These are phyloP conservation scores for Coriolopsis trogii DNA, from an alignment of 1,284 basidiomycete genomes.

Conservation along the genomic window DNA sequence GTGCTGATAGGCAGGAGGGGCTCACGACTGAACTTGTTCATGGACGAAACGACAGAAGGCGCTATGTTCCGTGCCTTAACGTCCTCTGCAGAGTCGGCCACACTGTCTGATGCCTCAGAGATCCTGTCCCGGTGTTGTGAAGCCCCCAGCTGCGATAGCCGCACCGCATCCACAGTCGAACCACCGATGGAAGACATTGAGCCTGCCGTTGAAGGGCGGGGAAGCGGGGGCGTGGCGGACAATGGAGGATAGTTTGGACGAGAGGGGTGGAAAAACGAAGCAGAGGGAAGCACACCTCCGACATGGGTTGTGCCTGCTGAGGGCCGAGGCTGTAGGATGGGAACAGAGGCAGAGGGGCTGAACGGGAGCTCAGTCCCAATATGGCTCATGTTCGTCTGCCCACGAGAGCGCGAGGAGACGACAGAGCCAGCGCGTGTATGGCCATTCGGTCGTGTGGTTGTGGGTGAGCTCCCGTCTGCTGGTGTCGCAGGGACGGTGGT, in stretches of 20 bases:
- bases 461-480: constrained; percentile 22
- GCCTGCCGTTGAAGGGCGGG: constrained; percentile 39
- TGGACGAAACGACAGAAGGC: constrained; percentile 34
- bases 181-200: constrained; percentile 34
- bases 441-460: constrained; percentile 20
- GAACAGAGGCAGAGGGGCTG: constrained; percentile 28
- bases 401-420: constrained; percentile 28
- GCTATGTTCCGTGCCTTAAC: constrained; percentile 25
- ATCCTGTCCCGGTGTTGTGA: constrained; percentile 29
- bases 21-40: constrained; percentile 65
- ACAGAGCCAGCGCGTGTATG: constrained; percentile 31
- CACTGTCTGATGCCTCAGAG: constrained; percentile 36
- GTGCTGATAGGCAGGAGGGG: constrained; percentile 59
- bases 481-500: constrained; percentile 16
- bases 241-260: constrained; percentile 49
- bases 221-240: constrained; percentile 31
- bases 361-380: constrained; percentile 23
- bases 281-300: constrained; percentile 72
- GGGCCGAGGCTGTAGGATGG: constrained; percentile 30
- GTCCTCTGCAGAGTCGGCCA: constrained; percentile 35
- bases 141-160: constrained; percentile 31
- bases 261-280: constrained; percentile 73
- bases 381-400: constrained; percentile 18
- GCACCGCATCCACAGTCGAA: constrained; percentile 30
- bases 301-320: constrained; percentile 54